Evolutionary conservation across 768 basidiomycete genomes (phyloP), one percentile per base, ranked within the genome.

Genomic region (Macrolepiota albuminosa): DNA sequence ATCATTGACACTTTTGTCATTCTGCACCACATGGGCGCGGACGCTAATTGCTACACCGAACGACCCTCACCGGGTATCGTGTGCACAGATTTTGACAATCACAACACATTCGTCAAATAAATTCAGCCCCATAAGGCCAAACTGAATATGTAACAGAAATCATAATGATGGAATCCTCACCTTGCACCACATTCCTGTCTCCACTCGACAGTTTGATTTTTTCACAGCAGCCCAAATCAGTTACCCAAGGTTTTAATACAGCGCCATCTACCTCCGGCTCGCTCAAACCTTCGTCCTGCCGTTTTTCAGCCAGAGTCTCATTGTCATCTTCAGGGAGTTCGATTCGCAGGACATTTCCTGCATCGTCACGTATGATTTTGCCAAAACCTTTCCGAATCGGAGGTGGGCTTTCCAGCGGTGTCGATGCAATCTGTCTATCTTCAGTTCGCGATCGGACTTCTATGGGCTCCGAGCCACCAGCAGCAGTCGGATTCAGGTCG

Each of bases 351-450:
- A 95, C 78, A 63, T 87, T 88, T 33, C 95, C 95, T 3, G 81
- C 76, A 40, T 79, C 85, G 71, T 95, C 94, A 50, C 93, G 81
- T 54, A 93, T 71, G 65, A 98, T 95, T 68, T 85, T 82, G 34
- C 93, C 95, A 69, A 84, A 88, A 1, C 90, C 89, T 65, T 78
- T 83, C 13, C 83, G 84, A 51, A 84, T 75, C 31, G 69, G 51
- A 29, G 47, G 46, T 50, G 39, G 46, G 26, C 49, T 29, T 56
- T 68, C 61, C 34, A 57, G 61, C 64, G 61, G 67, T 56, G 58
- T 58, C 26, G 59, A 52, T 60, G 63, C 60, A 46, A 62, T 62
- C 55, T 49, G 52, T 7, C 43, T 62, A 16, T 56, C 60, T 24
- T 63, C 56, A 37, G 50, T 59, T 18, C 57, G 57, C 24, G 62